phyloP scores from a whole-genome alignment of 768 basidiomycete genomes.

The Macrolepiota dolichaula region DNA sequence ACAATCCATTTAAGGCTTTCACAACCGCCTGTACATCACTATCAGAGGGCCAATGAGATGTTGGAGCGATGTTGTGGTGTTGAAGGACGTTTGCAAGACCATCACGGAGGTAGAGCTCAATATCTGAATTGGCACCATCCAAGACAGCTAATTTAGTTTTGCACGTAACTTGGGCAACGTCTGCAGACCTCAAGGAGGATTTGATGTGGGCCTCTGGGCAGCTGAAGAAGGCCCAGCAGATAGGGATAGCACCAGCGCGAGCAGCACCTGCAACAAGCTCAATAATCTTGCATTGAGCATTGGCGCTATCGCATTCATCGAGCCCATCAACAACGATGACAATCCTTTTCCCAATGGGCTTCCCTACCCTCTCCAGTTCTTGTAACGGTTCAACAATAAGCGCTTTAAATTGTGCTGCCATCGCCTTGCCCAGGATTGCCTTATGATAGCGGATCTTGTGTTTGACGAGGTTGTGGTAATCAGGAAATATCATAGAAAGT shows the following conservation, averaged over 20 bases:
- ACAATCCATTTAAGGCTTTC: conserved; percentile 15
- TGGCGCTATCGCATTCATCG: too few relatives aligned
- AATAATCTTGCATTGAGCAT: too few relatives aligned
- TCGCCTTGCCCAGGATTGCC: neutral
- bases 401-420: too few relatives aligned
- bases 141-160: neutral
- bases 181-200: neutral
- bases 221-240: too few relatives aligned
- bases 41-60: conserved; percentile 9
- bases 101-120: too few relatives aligned
- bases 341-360: too few relatives aligned
- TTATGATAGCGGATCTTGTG: neutral
- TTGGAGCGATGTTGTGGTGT: neutral
- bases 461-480: neutral
- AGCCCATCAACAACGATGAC: too few relatives aligned
- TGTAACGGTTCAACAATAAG: too few relatives aligned
- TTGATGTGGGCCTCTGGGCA: neutral
- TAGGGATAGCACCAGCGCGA: too few relatives aligned
- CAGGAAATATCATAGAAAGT: neutral
- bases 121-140: too few relatives aligned
- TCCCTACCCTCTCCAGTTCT: too few relatives aligned
- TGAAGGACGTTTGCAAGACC: neutral
- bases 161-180: neutral
- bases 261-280: too few relatives aligned
- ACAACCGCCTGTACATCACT: conserved; percentile 13